Evolutionary conservation across 257 asterid species (phyloP).

Genomic region (Ballota nigra): DNA sequence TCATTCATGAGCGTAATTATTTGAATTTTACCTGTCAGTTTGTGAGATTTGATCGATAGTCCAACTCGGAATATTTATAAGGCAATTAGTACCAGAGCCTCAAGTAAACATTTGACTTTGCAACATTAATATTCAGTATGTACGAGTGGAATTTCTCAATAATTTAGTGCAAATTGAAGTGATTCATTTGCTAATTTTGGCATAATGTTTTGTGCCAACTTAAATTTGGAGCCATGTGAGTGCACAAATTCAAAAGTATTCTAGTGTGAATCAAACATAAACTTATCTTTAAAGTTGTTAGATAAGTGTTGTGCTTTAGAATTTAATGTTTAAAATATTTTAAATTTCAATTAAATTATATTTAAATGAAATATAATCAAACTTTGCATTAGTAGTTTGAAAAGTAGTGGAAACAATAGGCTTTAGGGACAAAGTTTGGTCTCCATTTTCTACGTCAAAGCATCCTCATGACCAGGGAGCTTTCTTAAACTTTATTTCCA

Average conservation of each 20-base stretch:
- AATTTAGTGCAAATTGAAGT: neutral
- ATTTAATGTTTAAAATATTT: neutral
- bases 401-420: slow-evolving; percentile 27
- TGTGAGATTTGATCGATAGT: slow-evolving; percentile 14
- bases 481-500: slow-evolving; percentile 15
- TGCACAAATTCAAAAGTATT: neutral
- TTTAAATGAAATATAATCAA: neutral
- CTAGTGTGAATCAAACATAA: neutral
- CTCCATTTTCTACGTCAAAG: slow-evolving; percentile 33
- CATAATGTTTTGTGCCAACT: neutral
- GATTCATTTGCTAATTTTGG: neutral
- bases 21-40: neutral
- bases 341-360: neutral
- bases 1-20: slow-evolving; percentile 5
- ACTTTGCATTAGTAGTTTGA: neutral
- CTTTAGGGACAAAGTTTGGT: slow-evolving; percentile 21
- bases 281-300: neutral
- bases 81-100: slow-evolving; percentile 3
- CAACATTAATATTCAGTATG: neutral
- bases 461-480: slow-evolving; percentile 21
- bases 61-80: slow-evolving; percentile 3
- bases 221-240: neutral
- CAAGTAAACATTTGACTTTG: slow-evolving; percentile 31
- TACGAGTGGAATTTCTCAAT: neutral
- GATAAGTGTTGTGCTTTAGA: neutral